A percentile compares a stretch with the other conserved stretches of the same genome.
Conservation (phyloP, 2,329 filamentous ascomycete species). For the Paecilomyces dactylethromorphus region DNA sequence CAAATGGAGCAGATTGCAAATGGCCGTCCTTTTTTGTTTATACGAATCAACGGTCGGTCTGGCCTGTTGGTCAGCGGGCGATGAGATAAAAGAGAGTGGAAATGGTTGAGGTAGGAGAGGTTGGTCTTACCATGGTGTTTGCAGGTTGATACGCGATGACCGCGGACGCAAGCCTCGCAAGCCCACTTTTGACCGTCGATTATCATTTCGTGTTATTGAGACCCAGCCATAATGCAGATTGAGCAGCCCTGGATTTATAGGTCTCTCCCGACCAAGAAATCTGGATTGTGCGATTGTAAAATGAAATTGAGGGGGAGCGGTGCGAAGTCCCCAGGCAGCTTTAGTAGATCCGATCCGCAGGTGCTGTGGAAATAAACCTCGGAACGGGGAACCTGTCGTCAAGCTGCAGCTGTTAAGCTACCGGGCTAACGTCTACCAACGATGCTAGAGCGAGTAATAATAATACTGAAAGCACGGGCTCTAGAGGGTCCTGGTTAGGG, state of each 20-base stretch:
- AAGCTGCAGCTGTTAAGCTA: neutral
- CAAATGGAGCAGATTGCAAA: constrained; percentile 95
- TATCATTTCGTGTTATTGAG: neutral
- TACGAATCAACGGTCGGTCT: constrained; percentile 88
- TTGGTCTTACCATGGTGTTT: neutral
- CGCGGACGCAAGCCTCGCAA: constrained; percentile 1
- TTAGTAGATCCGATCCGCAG: neutral
- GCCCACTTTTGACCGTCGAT: constrained; percentile 2
- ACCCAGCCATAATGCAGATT: neutral
- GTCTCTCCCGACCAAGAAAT: neutral
- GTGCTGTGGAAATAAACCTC: neutral
- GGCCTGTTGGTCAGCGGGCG: neutral
- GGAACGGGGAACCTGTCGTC: neutral
- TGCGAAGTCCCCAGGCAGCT: neutral
- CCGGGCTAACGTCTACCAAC: neutral
- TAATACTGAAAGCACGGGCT: neutral
- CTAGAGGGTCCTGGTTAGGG: neutral
- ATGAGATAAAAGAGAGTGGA: neutral
- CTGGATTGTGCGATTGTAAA: neutral
- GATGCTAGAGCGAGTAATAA: neutral
- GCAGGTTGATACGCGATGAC: constrained; percentile 1
- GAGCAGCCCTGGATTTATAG: neutral
- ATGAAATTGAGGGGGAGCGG: neutral
- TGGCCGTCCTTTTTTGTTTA: constrained; percentile 93
- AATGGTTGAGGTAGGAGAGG: neutral